Evolutionary conservation across 192 early-diverging fungal species (phyloP), one percentile per base, ranked within the genome.

Genomic region (Podila verticillata): DNA sequence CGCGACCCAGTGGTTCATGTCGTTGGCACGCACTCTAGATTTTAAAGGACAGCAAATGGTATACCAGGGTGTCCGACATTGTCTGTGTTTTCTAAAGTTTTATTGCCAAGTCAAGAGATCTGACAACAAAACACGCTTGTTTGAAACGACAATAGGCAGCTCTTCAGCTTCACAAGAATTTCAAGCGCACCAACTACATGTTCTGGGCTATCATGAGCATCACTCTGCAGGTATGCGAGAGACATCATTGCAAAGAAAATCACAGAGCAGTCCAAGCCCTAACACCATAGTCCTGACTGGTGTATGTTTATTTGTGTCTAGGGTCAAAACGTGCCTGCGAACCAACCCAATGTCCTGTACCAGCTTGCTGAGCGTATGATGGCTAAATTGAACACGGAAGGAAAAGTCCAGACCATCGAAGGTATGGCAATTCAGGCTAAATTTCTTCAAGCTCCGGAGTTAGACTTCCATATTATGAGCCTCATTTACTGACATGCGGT

Each of bases 191-290:
- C 71, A 92, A 89, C 60, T 95, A 96, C 82, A 86, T 94, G 71
- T 95, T 96, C 83, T 98, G 95, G 96, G 88, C 91, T 0, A 90
- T 96, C 48, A 90, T 94, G 82, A 89, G 90, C 36, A 84, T 96
- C 20, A 88, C 93, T 56, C 81, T 96, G 44, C 94, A 95, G 85
- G 93, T 91, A 78, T 69, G 57, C 17, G 4, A 44, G 32, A 61
- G 54, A 58, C 65, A 57, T 32, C 65, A 57, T 32, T 30, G 20
- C 6, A 48, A 10, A 12, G 44, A 8, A 49, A n/a, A 47, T 30
- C 9, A 8, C 47, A 30, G 5, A 15, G 24, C 9, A 13, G 48
- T 1, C 10, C 17, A 29, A 9, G 12, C 20, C 17, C 12, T 32
- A 44, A 39, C 36, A 44, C 32, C 35, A 63, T 26, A 9, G n/a